Base-by-base conservation (phyloP, 345 rosid genomes). In the Abelmoschus esculentus region DNA sequence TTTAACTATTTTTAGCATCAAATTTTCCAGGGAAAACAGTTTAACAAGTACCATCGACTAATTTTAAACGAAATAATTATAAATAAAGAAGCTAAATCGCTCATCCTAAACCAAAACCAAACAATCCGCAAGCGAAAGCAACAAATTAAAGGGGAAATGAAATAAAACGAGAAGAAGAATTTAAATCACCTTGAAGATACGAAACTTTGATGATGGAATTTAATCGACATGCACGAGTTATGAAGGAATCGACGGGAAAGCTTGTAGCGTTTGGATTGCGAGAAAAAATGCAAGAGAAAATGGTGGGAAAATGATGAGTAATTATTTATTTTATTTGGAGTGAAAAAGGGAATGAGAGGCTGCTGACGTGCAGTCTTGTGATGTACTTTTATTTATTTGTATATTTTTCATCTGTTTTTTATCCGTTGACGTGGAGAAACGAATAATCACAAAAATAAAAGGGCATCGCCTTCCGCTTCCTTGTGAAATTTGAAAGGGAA, bases 381-480 rank as follows among this genome's bases (percentile, higher is more conserved):
- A 9, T 40, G 11, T 11, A 40, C 10, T 40, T 38, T 40, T 8
- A 40, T 40, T 40, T 40, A 40, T 40, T 40, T 40, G 11, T 40
- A 7, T 40, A 40, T 40, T 40, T 40, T 40, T 11, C n/a, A 40
- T 40, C 44, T 47, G 5, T 49, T 15, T 66, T 49, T 28, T 28
- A 66, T 66, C 70, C 70, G 57, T 66, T 14, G 42, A 66, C 70
- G 70, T 66, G 70, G 70, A 66, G 57, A 28, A 66, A 47, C 42
- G 40, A 28, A 2, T 28, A 47, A 29, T 66, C 70, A 47, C 42
- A 66, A 6, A 66, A n/a, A n/a, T n/a, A n/a, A 22, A 22, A 22
- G 26, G 26, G 26, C 26, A 22, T 22, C 26, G 26, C 26, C 26
- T 22, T 22, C 26, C 26, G 26, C 26, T 22, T 22, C 26, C 26